phyloP scores from a whole-genome alignment of 2,329 filamentous ascomycete genomes.

The Pseudocercospora crystallina region DNA sequence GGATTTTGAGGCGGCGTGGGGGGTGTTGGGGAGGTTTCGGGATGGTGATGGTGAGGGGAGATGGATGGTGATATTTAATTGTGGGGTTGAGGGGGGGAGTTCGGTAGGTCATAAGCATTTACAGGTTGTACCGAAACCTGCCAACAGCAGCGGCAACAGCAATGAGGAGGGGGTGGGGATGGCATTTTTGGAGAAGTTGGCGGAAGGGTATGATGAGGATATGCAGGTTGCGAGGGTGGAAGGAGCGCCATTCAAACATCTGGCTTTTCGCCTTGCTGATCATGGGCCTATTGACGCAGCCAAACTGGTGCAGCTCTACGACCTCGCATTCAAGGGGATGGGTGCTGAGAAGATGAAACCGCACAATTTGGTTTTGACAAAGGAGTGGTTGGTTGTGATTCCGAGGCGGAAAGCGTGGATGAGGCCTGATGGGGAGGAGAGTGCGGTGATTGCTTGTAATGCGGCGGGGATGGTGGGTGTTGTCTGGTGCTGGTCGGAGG shows the following conservation, averaged over 20 bases:
- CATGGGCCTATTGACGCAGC: neutral
- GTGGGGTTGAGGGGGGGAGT: conserved; percentile 45
- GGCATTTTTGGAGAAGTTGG: conserved; percentile 15
- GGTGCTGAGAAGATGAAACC: conserved; percentile 21
- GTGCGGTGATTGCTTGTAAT: conserved; percentile 26
- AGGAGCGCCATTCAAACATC: conserved; percentile 6
- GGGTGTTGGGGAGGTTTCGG: conserved; percentile 33
- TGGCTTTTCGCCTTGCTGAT: neutral
- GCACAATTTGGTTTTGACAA: conserved; percentile 39
- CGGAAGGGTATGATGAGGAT: neutral
- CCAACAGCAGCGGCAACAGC: conserved; percentile 1
- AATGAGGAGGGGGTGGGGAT: no score
- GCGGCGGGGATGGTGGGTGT: conserved; percentile 40
- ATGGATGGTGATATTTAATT: conserved; percentile 48
- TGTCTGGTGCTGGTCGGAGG: conserved; percentile 24
- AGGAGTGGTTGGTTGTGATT: conserved; percentile 37
- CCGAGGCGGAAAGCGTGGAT: conserved; percentile 32
- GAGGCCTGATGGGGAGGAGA: conserved; percentile 26
- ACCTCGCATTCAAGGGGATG: conserved; percentile 14
- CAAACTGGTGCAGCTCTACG: conserved; percentile 21
- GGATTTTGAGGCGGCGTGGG: conserved; percentile 41
- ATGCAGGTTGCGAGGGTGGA: neutral
- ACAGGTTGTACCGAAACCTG: conserved; percentile 42
- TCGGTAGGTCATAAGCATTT: conserved; percentile 49
- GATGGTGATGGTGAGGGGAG: conserved; percentile 6